Evolutionary conservation across 1,284 basidiomycete species (phyloP).

Genomic region (Leccinum fallax): DNA sequence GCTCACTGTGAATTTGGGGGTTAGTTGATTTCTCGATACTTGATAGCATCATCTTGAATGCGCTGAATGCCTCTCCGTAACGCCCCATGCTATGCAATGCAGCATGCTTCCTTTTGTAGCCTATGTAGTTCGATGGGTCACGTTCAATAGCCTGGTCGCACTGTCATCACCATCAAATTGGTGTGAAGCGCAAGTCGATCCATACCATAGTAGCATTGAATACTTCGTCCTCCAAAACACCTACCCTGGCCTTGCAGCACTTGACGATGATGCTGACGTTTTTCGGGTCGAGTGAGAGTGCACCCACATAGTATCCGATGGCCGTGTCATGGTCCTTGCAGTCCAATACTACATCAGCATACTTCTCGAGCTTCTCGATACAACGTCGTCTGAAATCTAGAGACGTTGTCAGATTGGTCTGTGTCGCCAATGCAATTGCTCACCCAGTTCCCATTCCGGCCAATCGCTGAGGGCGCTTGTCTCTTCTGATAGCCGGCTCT

Average conservation of each 20-base stretch:
- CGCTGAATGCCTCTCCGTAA: not conserved
- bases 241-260: not conserved
- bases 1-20: not conserved
- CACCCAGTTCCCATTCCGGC: not conserved
- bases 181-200: not conserved
- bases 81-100: not conserved
- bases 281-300: not conserved
- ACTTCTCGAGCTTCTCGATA: not conserved
- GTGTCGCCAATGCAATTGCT: not conserved
- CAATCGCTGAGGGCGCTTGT: not conserved
- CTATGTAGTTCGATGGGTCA: not conserved
- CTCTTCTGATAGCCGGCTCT: not conserved
- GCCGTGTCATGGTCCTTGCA: not conserved
- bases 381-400: not conserved
- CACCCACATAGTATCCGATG: not conserved
- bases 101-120: not conserved
- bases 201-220: not conserved
- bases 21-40: not conserved
- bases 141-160: not conserved
- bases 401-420: not conserved
- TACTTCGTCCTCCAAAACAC: not conserved
- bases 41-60: not conserved
- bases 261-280: not conserved
- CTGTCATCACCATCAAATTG: not conserved
- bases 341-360: not conserved